These are phyloP conservation scores for Trichoderma asperellum DNA, from an alignment of 2,329 filamentous ascomycete species.

Conservation along the genomic window DNA sequence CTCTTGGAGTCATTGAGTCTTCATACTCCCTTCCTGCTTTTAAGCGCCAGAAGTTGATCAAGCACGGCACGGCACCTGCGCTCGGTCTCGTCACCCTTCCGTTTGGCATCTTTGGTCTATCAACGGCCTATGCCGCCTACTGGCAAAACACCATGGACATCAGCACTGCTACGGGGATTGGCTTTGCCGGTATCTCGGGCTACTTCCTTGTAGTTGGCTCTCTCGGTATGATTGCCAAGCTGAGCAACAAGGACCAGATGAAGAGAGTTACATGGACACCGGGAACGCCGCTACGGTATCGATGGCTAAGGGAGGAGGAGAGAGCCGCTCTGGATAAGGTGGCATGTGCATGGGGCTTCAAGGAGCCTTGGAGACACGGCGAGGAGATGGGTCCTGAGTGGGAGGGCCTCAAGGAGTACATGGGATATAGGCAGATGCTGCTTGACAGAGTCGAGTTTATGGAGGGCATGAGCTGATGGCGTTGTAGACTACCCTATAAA, in stretches of 20 bases:
- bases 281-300: conserved; percentile 76
- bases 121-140: conserved; percentile 53
- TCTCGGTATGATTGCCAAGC: conserved; percentile 80
- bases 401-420: conserved; percentile 82
- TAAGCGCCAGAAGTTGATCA: conserved; percentile 67
- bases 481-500: neutral
- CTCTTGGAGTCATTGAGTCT: conserved; percentile 74
- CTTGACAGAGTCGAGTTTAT: conserved; percentile 88
- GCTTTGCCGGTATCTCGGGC: conserved; percentile 78
- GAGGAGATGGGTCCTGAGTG: conserved; percentile 92
- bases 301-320: conserved; percentile 91
- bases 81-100: conserved; percentile 63
- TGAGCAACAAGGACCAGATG: conserved; percentile 94
- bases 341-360: conserved; percentile 89
- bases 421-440: conserved; percentile 83
- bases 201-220: conserved; percentile 82
- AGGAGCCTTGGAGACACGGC: conserved; percentile 75
- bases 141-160: conserved; percentile 74
- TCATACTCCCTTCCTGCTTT: conserved; percentile 71
- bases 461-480: conserved; percentile 73
- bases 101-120: conserved; percentile 70
- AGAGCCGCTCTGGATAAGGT: conserved; percentile 83
- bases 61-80: conserved; percentile 64
- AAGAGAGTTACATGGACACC: conserved; percentile 86
- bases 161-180: conserved; percentile 72